Conservation (phyloP, 805 yeast species). For the Kluyveromyces dobzhanskii region DNA sequence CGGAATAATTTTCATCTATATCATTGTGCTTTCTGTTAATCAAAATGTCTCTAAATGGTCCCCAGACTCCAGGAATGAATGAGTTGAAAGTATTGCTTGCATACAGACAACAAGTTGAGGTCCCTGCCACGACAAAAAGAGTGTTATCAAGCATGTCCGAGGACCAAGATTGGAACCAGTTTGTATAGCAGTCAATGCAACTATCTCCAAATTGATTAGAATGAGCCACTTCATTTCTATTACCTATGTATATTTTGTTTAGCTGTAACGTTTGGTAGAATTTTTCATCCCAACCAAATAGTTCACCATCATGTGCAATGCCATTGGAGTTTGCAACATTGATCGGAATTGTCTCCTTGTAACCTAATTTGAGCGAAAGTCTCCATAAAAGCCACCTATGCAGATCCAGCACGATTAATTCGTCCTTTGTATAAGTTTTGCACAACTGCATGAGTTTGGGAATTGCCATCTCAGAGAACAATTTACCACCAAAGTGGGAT, state of each 20-base stretch:
- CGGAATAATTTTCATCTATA: constrained; percentile 12
- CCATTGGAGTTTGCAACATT: constrained; percentile 12
- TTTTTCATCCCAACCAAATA: constrained; percentile 42
- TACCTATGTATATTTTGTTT: constrained; percentile 20
- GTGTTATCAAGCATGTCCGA: constrained; percentile 12
- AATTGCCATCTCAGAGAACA: constrained; percentile 51
- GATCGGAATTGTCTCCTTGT: constrained; percentile 7
- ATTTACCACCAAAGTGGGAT: constrained; percentile 33
- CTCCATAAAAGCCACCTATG: constrained; percentile 36
- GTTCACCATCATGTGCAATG: constrained; percentile 48
- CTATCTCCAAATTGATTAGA: constrained; percentile 34
- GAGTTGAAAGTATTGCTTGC: constrained; percentile 14
- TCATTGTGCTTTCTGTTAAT: constrained; percentile 5
- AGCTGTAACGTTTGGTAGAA: constrained; percentile 15
- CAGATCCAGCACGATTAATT: constrained; percentile 39
- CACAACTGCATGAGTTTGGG: constrained; percentile 41
- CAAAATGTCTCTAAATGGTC: constrained; percentile 41
- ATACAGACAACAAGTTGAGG: constrained; percentile 47
- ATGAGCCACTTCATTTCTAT: neutral
- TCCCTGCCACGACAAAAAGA: constrained; percentile 51
- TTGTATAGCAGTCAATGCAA: constrained; percentile 52
- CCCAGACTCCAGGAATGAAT: constrained; percentile 46
- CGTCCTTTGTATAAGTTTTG: constrained; percentile 18
- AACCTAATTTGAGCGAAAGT: constrained; percentile 13
- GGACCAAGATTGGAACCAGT: constrained; percentile 39